Base-by-base conservation (phyloP, 495 filamentous ascomycete species). In the Xylaria longipes region DNA sequence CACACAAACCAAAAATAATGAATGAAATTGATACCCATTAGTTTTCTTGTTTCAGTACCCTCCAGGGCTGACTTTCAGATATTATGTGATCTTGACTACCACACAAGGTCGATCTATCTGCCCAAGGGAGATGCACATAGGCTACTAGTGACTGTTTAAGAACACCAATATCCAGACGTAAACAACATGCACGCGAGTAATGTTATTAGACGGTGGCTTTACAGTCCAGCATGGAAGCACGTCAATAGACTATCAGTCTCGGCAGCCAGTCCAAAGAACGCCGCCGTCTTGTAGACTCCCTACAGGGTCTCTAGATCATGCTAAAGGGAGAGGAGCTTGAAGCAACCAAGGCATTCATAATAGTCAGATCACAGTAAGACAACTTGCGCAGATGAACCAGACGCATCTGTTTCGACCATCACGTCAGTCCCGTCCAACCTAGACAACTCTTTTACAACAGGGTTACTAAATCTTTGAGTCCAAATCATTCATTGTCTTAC, bases 21-120 rank as follows among this genome's bases (percentile, higher is more conserved):
- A 54, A 65, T 17, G 50, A 33, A 65, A 58, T 66, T 71, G 69
- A 71, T 46, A 71, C 69, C 61, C 69, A 57, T 71, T 64, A 37
- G 60, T 45, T 70, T 48, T 39, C 46, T 12, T 37, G 20, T 54
- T 33, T n/a, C 9, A 8, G 29, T 20, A 20, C n/a, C 29, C 7
- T 35, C 31, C 29, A 58, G 29, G 17, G 17, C 57, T 39, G 37
- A 31, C 8, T 29, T 54, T 25, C 46, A 9, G 27, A 31, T 22
- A 29, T 31, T 7, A 56, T 31, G 52, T 56, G 52, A 56, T 31
- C 46, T 60, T 15, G 3, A 35, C 33, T 60, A 2, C 17, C n/a
- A 22, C 39, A 31, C 14, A 22, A 37, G 9, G 17, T 60, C 37
- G 8, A 2, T 60, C 22, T 60, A 17, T 56, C 31, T 25, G 27